Evolutionary conservation across 208 protist genomes (phyloP), one percentile per base, ranked within the genome.

Genomic region (Giardia duodenalis): DNA sequence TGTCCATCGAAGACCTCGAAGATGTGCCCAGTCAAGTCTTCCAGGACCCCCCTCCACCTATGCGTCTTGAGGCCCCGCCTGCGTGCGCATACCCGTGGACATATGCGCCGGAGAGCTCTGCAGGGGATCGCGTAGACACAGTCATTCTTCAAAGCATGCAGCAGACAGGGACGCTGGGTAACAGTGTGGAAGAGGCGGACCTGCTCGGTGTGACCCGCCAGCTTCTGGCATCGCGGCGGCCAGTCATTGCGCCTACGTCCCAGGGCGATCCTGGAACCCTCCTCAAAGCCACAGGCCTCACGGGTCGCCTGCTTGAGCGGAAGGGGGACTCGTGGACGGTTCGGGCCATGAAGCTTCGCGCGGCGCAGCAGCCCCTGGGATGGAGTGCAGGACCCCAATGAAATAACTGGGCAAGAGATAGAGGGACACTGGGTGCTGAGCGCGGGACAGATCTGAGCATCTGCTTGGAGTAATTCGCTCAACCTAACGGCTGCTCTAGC

Each of bases 251-350:
- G 4, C 19, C 86, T 19, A 4, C 4, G 3, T 89, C 42, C 57
- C 10, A 89, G 45, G 88, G 45, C n/a, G n/a, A 3, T 30, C 42
- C 88, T 48, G 47, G 43, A 46, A 91, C 1, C n/a, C 44, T 91
- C n/a, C 44, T 91, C n/a, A 91, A 91, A 48, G 47, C 88, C 46
- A 91, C 88, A 67, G 88, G 88, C 2, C 44, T 91, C 0, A 91
- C 88, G 4, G 22, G 22, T 42, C 2, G 1, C 10, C 10, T 3
- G 43, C 1, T 91, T 30, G 2, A 91, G 43, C n/a, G 45, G 44
- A 91, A 91, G 2, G 1, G 4, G 0, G n/a, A 48, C n/a, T 47
- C 43, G 1, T 91, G 88, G 88, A 91, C 88, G n/a, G 88, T 91
- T 2, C 1, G 88, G 19, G 88, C 88, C n/a, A 67, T 91, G 88